Percentiles rank a stretch among this genome's conserved stretches.
Conservation (phyloP, 2,329 filamentous ascomycete genomes). For the Cladorrhinum sp. region DNA sequence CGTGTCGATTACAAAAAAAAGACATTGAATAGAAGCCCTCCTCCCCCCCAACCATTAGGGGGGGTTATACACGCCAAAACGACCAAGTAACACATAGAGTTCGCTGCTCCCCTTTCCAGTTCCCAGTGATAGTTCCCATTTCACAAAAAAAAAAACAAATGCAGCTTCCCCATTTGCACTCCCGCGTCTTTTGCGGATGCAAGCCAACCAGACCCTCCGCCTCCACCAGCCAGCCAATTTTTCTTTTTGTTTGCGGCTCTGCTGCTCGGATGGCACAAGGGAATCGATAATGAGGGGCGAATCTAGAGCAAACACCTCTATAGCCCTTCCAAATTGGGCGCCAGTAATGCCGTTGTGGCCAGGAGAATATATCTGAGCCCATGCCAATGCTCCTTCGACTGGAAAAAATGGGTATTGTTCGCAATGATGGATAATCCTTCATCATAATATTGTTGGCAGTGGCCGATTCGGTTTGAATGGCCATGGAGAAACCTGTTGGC, state of each 20-base stretch:
- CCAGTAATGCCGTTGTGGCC: constrained; percentile 2
- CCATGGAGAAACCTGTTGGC: background rate
- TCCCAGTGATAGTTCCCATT: constrained; percentile 2
- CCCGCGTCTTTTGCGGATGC: background rate
- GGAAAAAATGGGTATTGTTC: constrained; percentile 6
- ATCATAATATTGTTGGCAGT: background rate
- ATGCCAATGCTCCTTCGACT: constrained; percentile 11
- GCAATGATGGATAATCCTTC: constrained; percentile 7
- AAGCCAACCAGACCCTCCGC: background rate
- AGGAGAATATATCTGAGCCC: constrained; percentile 3
- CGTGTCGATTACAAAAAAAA: constrained; percentile 12
- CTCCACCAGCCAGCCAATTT: background rate
- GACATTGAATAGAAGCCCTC: constrained; percentile 12
- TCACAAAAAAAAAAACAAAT: background rate
- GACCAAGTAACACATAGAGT: constrained; percentile 5
- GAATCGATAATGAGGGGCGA: background rate
- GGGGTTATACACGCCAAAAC: constrained; percentile 10
- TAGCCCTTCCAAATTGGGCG: background rate
- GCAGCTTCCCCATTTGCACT: background rate
- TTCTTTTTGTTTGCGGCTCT: background rate
- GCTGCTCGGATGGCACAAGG: background rate
- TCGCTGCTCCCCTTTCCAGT: background rate
- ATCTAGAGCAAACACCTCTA: background rate
- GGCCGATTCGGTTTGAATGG: background rate
- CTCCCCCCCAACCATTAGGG: background rate